Evolutionary conservation across 1,284 basidiomycete species (phyloP), one percentile per base, ranked within the genome.

Genomic region (Trametes polyzona): DNA sequence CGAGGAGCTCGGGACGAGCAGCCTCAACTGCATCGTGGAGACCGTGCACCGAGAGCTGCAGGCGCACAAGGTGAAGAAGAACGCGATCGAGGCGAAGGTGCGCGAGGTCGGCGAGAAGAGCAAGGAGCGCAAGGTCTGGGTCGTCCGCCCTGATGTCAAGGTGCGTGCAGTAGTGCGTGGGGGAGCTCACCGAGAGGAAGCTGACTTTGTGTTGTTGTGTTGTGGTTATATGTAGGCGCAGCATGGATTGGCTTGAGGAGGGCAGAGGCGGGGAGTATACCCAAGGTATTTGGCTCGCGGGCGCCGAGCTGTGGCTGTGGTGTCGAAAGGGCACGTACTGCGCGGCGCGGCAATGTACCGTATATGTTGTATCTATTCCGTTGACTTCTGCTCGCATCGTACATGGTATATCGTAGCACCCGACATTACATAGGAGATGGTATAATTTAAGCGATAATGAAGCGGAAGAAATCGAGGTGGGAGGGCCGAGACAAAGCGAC

Each of bases 81-180:
- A 87, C 46, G 84, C 88, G 6, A 86, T 93, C 47, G 90, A 92
- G 72, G 84, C 84, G 7, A 93, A 93, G 70, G 76, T 93, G 30
- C 78, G 82, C 49, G 89, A 92, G 69, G 79, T 92, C 12, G 79
- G 82, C 16, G 87, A 87, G 72, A 90, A 90, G 68, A 83, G 83
- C 63, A 87, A 83, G 66, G 79, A 83, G 52, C 82, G 78, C 73
- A 90, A 83, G 69, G 73, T 84, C 58, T 92, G 90, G 90, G 72
- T 87, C 30, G 77, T 92, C 24, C 87, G 84, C 65, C 68, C 76
- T 3, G 71, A 73, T 32, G 63, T 71, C 40, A 68, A 70, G 71
- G 76, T 75, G 29, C 51, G 71, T 48, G 1, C 2, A 1, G 16
- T 5, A 16, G 19, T 40, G 7, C 23, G 14, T 17, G 12, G 33